Evolutionary conservation across 1,284 basidiomycete species (phyloP).

Genomic region (Microbotryum violaceum): DNA sequence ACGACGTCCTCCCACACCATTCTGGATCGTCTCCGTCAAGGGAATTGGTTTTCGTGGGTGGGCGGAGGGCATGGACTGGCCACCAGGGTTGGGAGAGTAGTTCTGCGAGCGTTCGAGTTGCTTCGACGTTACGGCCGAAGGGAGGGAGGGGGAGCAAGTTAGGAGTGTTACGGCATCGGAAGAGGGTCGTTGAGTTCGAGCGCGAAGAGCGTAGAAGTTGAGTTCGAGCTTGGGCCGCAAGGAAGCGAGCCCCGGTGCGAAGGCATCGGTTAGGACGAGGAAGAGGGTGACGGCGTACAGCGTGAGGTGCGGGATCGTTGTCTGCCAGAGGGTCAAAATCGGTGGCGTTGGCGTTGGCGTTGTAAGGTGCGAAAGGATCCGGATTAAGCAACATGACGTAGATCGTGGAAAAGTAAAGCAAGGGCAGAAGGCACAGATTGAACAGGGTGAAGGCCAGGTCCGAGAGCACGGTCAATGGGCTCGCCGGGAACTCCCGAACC

Average conservation of each 20-base stretch:
- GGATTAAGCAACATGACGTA: background rate
- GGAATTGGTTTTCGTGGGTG: background rate
- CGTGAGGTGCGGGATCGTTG: too few relatives aligned
- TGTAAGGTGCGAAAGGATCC: background rate
- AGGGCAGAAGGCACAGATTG: background rate
- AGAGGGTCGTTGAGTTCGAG: too few relatives aligned
- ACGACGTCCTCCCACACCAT: conserved; percentile 11
- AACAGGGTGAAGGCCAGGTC: background rate
- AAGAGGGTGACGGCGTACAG: too few relatives aligned
- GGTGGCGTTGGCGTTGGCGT: background rate
- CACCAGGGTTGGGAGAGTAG: background rate
- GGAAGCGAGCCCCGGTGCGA: too few relatives aligned
- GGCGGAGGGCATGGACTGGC: background rate
- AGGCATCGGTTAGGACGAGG: too few relatives aligned
- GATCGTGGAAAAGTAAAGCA: background rate
- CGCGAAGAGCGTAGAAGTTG: too few relatives aligned
- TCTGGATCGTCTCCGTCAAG: background rate
- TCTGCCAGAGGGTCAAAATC: too few relatives aligned
- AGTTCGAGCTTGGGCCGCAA: too few relatives aligned
- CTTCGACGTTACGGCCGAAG: background rate
- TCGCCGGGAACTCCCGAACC: background rate
- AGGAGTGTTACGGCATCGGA: background rate
- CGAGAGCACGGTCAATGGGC: background rate
- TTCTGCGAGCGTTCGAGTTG: background rate
- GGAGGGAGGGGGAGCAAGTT: background rate